Base-by-base conservation (phyloP, 306 rosid genomes). In the Casuarina cunninghamiana region DNA sequence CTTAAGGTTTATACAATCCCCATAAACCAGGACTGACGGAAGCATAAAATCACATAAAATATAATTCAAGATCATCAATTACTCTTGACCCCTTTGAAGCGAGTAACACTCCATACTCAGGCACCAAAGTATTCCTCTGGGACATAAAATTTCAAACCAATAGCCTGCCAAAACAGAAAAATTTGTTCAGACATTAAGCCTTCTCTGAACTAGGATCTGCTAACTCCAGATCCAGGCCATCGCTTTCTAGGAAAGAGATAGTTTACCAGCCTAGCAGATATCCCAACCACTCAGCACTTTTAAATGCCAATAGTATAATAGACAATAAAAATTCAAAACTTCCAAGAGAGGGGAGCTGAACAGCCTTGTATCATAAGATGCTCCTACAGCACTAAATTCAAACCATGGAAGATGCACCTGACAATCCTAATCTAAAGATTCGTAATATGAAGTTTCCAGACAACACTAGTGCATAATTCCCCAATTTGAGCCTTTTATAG, bases 61-160 rank as follows among this genome's bases (percentile, higher is more conserved):
- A 41, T 1, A 67, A 43, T 1, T 41, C 46, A 66, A 67, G 38
- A 48, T n/a, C 49, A 69, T 77, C 51, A 72, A 15, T 12, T 65
- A 35, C 17, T 6, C 2, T 17, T 19, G 42, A 8, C 26, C 71
- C 71, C n/a, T 67, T 6, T 41, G 71, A 67, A 42, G 60, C 71
- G 32, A 41, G 50, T 69, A 57, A 67, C 71, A 74, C 73, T 54
- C 8, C 77, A 61, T 77, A 78, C 21, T 86, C 83, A 60, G 32
- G 74, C 51, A 41, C 8, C 80, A 73, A 92, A 90, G 80, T 81
- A 90, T 1, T 92, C 96, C 79, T 92, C 97, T 11, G 97, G 97
- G 71, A 89, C 85, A 85, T 80, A 63, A 82, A 92, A 92, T 53
- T 92, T 92, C 77, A 92, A 84, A 53, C 96, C 97, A 75, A 89